Percentiles rank a stretch among this genome's conserved stretches.
phyloP scores from a whole-genome alignment of 768 basidiomycete genomes.

The Trametes sanguinea region DNA sequence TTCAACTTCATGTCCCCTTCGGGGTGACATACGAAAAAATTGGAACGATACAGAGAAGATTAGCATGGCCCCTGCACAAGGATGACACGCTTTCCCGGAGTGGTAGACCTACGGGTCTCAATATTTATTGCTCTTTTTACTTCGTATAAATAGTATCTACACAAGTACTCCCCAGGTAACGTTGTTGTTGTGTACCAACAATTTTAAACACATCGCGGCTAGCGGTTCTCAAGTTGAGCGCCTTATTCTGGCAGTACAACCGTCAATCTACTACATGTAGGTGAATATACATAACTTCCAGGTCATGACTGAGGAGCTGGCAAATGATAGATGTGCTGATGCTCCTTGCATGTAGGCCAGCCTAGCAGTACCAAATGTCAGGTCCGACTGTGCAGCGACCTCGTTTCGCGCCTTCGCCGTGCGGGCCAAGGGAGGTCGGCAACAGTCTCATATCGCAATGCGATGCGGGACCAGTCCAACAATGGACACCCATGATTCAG shows the following conservation, averaged over 20 bases:
- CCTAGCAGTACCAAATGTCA: too few species aligned
- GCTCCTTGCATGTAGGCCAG: too few species aligned
- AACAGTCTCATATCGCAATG: background rate
- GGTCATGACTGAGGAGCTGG: too few species aligned
- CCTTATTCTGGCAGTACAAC: too few species aligned
- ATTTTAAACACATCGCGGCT: too few species aligned
- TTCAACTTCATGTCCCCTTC: conserved; percentile 62
- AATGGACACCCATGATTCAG: conserved; percentile 35
- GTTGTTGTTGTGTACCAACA: too few species aligned
- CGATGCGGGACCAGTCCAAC: background rate
- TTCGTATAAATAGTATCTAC: too few species aligned
- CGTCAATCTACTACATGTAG: background rate
- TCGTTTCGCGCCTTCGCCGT: conserved; percentile 15
- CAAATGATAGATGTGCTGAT: too few species aligned
- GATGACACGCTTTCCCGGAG: conserved; percentile 99
- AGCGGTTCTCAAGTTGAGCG: too few species aligned
- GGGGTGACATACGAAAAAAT: conserved; percentile 97
- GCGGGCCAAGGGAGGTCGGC: background rate
- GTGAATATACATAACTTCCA: too few species aligned
- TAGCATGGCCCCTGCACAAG: conserved; percentile 99
- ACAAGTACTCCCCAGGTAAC: too few species aligned
- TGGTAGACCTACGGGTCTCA: conserved; percentile 60
- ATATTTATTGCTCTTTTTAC: conserved; percentile 38
- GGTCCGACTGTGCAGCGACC: conserved; percentile 2
- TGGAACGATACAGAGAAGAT: conserved; percentile 99